Base-by-base conservation (phyloP, 2,329 filamentous ascomycete genomes). In the Colletotrichum sublineola region DNA sequence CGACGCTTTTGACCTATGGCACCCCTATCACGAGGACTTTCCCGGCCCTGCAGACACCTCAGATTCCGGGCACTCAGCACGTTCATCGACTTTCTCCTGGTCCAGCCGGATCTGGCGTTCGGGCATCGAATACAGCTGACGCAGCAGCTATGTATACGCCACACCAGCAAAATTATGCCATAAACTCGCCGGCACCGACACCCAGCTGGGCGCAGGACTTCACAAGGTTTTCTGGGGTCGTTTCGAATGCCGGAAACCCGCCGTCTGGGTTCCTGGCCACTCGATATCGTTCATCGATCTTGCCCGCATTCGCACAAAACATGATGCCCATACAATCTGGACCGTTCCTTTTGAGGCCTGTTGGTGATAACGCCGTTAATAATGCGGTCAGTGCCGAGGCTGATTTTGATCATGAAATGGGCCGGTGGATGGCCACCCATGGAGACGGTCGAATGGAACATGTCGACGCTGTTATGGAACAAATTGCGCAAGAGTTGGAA, bases 391-490 rank as follows among this genome's bases (percentile, higher is more conserved):
- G 24, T 2, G 74, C 74, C 5, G 78, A 80, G 60, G 74, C 78
- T 18, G 81, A 84, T n/a, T 84, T 85, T 44, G 80, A 84, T 61
- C 74, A 80, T 48, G 83, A 85, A 53, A 82, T 85, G 80, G 78
- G 79, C 7, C 77, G 76, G 33, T 85, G 84, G 84, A 82, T 85
- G 80, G 78, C 80, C 0, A 77, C 67, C 18, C 80, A 85, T 55
- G 78, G 79, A 29, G 70, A 50, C 48, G 61, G 75, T 7, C 72
- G 79, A 52, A 84, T 84, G 78, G 77, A 80, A 33, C 78, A 84
- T 42, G 82, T 85, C 3, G 82, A 84, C 62, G 82, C 82, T 29
- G 80, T 81, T 65, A 84, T 85, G 81, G 83, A 84, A 46, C 79
- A 82, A 67, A 80, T 85, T 75, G 83, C 84, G 7, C 79, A 78